Base-by-base conservation (phyloP, 768 basidiomycete species). In the Termitomyces sp. region DNA sequence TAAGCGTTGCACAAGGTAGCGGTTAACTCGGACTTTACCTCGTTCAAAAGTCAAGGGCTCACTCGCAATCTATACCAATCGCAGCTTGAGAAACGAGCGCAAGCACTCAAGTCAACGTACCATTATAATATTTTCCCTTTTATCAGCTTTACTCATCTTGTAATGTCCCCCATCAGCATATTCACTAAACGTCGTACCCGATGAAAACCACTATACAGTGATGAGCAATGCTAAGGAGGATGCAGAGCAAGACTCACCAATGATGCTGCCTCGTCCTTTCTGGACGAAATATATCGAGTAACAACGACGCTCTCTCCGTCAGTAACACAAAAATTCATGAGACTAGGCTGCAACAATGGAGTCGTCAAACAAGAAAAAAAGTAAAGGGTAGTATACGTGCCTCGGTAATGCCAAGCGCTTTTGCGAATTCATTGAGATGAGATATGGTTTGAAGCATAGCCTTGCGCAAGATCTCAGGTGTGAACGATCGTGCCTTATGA, bases 1-100 rank as follows among this genome's bases (percentile, higher is more conserved):
- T 54, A 20, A 54, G 30, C 12, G 18, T 54, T 8, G 39, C n/a
- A 4, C 2, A 27, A n/a, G 22, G 4, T n/a, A 30, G 3, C 6
- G 15, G 30, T 30, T 6, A 6, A 42, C 11, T 18, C 53, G 41
- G 48, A 55, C 55, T 39, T 53, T 42, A 90, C 91, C 91, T 81
- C 95, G 82, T 75, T 99, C 96, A 66, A 98, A 99, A 0, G 97
- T 99, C 47, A 99, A 74, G 0, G 97, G 97, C 66, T 98, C 96
- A 64, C 89, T 92, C 11, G 90, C 91, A 70, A 93, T 86, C 88
- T 88, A 58, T 61, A 18, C 24, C 18, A 58, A 24, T 47, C 61
- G 57, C 53, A 34, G 46, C 55, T 65, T 46, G 1, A 61, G 33
- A 16, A 22, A 27, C 39, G 22, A 34, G 49, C 42, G 37, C 60